Conservation (phyloP, 1,284 basidiomycete genomes). For the Fomitopsis pinicola region DNA sequence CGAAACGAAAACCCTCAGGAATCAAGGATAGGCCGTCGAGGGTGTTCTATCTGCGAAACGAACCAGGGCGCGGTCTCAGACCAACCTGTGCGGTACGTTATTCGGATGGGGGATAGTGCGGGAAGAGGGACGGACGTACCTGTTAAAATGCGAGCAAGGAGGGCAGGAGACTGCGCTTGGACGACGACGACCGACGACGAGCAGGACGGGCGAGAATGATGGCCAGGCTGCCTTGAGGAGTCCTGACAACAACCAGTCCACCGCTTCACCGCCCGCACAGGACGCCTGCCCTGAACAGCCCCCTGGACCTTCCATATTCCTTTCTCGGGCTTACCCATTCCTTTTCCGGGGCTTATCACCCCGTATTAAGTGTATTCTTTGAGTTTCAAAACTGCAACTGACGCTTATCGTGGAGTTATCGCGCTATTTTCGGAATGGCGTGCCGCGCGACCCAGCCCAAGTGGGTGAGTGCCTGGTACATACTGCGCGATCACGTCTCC, state of each 20-base stretch:
- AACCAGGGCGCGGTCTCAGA: constrained; percentile 12
- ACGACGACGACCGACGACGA: constrained; percentile 11
- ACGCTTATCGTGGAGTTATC: neutral
- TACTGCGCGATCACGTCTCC: neutral
- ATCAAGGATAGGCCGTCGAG: constrained; percentile 6
- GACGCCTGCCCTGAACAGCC: constrained; percentile 24
- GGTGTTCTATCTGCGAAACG: constrained; percentile 18
- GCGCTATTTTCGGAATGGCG: neutral
- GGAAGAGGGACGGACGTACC: constrained; percentile 6
- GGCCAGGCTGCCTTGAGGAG: constrained; percentile 21
- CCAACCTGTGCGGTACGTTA: constrained; percentile 10
- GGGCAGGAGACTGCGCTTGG: constrained; percentile 11
- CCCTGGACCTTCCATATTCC: neutral
- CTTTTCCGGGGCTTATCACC: neutral
- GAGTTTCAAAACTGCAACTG: neutral
- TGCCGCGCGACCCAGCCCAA: neutral
- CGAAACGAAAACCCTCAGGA: constrained; percentile 8
- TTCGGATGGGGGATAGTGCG: constrained; percentile 1
- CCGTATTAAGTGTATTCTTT: neutral
- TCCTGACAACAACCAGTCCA: constrained; percentile 20
- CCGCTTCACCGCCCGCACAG: constrained; percentile 21
- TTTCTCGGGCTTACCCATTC: neutral
- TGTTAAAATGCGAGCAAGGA: constrained; percentile 3
- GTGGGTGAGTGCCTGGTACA: neutral
- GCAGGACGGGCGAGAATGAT: constrained; percentile 15